Conservation (phyloP, 495 filamentous ascomycete genomes). For the Chaetomidium leptoderma region DNA sequence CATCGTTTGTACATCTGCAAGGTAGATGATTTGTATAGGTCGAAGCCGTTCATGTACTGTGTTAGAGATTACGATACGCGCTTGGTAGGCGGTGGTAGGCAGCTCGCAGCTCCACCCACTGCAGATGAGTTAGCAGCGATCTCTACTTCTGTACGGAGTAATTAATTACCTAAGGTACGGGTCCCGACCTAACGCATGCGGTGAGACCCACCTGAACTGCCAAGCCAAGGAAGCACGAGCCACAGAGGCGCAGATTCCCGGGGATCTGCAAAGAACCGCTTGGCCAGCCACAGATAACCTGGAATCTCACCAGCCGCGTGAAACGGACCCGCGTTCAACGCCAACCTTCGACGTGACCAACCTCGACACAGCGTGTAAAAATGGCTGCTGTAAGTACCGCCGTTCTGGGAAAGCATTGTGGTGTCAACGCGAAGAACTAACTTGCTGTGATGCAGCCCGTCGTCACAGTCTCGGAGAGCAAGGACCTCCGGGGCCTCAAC, state of each 20-base stretch:
- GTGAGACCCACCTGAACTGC: no score
- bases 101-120: no score
- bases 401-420: background rate
- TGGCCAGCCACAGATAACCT: background rate
- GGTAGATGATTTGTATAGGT: no score
- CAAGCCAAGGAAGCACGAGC: no score
- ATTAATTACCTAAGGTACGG: no score
- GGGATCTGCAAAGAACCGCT: background rate
- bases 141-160: no score
- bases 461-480: conserved; percentile 87
- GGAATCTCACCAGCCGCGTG: conserved; percentile 3
- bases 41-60: no score
- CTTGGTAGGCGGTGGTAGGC: no score
- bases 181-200: no score
- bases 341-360: conserved; percentile 1
- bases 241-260: background rate
- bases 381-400: conserved; percentile 39
- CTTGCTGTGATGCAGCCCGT: conserved; percentile 57
- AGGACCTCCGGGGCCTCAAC: conserved; percentile 89
- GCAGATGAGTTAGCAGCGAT: no score
- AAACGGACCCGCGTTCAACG: conserved; percentile 5
- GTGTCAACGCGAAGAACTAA: conserved; percentile 2
- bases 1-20: no score
- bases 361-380: conserved; percentile 16
- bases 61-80: no score